Conservation (phyloP, 768 basidiomycete species). For the Tubosaeta sp. region DNA sequence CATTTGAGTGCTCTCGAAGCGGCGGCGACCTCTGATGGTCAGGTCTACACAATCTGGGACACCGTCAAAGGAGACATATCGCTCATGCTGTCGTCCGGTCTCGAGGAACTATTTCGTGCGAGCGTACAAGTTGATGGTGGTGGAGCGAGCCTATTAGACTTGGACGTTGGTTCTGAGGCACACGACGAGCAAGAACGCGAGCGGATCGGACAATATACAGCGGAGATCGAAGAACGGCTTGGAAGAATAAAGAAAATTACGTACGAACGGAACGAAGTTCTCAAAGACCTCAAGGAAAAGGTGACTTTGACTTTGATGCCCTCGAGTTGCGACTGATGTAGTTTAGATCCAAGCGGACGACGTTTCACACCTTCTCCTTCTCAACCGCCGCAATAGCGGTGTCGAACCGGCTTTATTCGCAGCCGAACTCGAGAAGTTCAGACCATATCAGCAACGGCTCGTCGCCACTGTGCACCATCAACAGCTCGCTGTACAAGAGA, state of each 20-base stretch:
- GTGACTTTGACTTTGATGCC: constrained; percentile 34
- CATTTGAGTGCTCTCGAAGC: constrained; percentile 69
- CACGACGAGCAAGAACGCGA: constrained; percentile 64
- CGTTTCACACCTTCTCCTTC: constrained; percentile 88
- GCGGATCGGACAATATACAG: constrained; percentile 62
- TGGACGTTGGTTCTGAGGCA: constrained; percentile 60
- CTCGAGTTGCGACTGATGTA: not conserved
- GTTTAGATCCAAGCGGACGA: constrained; percentile 92
- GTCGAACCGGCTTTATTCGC: constrained; percentile 89
- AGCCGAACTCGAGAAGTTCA: constrained; percentile 92
- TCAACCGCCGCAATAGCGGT: constrained; percentile 80
- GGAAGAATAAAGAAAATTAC: constrained; percentile 78
- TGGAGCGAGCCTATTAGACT: constrained; percentile 58
- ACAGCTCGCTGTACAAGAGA: constrained; percentile 66
- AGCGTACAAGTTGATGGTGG: constrained; percentile 38
- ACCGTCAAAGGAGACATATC: constrained; percentile 60
- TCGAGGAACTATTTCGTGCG: constrained; percentile 62
- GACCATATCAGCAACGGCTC: constrained; percentile 83
- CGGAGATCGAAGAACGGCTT: constrained; percentile 75
- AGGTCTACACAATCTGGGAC: constrained; percentile 72
- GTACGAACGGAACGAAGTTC: constrained; percentile 76
- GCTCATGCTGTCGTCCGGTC: constrained; percentile 52
- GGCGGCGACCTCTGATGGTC: constrained; percentile 73
- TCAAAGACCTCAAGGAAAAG: constrained; percentile 97
- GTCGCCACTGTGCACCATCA: constrained; percentile 76